phyloP scores from a whole-genome alignment of 2,329 filamentous ascomycete species.

The Alternaria longipes region DNA sequence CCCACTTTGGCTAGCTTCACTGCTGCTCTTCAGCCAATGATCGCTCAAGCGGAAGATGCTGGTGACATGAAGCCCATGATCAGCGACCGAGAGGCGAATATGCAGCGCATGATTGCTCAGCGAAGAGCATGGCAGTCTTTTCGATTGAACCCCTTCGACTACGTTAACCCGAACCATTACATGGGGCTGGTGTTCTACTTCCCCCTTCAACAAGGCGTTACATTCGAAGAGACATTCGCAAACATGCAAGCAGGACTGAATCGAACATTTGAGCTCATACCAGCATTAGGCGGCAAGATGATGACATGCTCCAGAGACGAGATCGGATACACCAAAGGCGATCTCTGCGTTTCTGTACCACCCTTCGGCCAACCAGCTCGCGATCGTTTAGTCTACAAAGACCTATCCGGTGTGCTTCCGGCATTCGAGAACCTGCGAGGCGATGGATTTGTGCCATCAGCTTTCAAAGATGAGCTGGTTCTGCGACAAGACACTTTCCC shows the following conservation, averaged over 20 bases:
- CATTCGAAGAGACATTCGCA: slow-evolving; percentile 42
- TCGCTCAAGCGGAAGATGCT: neutral
- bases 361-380: slow-evolving; percentile 14
- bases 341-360: slow-evolving; percentile 32
- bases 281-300: slow-evolving; percentile 50
- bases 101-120: slow-evolving; percentile 20
- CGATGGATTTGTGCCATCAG: slow-evolving; percentile 27
- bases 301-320: slow-evolving; percentile 42
- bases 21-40: slow-evolving; percentile 17
- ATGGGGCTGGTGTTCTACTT: slow-evolving; percentile 51
- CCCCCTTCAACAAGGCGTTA: slow-evolving; percentile 36
- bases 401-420: slow-evolving; percentile 29
- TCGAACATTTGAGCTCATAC: slow-evolving; percentile 49
- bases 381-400: slow-evolving; percentile 27
- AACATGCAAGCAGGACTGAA: slow-evolving; percentile 49
- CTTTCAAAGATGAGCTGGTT: slow-evolving; percentile 27
- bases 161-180: slow-evolving; percentile 25
- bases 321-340: slow-evolving; percentile 39
- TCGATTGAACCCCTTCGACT: slow-evolving; percentile 46
- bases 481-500: slow-evolving; percentile 26
- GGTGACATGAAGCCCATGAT: neutral
- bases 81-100: neutral
- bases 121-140: slow-evolving; percentile 40
- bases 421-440: slow-evolving; percentile 26
- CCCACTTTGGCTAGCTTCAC: slow-evolving; percentile 37